phyloP scores from a whole-genome alignment of 2,329 filamentous ascomycete genomes.

The Colletotrichum incanum region DNA sequence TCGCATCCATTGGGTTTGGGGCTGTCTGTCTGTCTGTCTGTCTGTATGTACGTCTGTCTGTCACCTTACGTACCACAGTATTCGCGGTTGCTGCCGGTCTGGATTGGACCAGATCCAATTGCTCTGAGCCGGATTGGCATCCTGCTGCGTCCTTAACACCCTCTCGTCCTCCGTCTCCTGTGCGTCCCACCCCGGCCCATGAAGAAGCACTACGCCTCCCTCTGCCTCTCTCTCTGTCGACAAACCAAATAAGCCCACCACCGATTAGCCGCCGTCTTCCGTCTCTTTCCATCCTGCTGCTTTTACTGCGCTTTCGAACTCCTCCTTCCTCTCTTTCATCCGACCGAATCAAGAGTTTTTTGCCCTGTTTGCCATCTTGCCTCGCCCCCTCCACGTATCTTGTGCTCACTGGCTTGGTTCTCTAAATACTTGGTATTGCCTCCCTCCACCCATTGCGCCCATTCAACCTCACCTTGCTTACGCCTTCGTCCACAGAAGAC shows the following conservation, averaged over 20 bases:
- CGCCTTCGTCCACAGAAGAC: background rate
- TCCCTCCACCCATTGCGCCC: background rate
- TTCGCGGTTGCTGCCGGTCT: background rate
- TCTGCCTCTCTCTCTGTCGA: conserved; percentile 13
- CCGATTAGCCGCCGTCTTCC: conserved; percentile 26
- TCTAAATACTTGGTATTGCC: background rate
- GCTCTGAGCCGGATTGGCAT: conserved; percentile 9
- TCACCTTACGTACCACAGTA: background rate
- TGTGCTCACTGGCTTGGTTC: background rate
- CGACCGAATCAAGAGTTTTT: background rate
- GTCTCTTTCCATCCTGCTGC: conserved; percentile 30
- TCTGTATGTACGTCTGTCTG: background rate
- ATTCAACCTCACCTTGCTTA: background rate
- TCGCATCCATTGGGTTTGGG: conserved; percentile 5
- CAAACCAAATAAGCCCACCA: conserved; percentile 24
- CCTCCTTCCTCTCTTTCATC: background rate
- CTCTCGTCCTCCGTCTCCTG: conserved; percentile 12
- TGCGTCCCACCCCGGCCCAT: conserved; percentile 18
- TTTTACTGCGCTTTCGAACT: background rate
- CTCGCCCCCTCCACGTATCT: conserved; percentile 5
- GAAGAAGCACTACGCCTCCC: conserved; percentile 11
- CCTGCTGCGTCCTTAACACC: conserved; percentile 29
- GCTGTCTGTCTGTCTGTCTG: conserved; percentile 1
- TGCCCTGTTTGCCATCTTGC: conserved; percentile 7
- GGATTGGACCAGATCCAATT: conserved; percentile 1